Evolutionary conservation across 441 rosid species (phyloP), one percentile per base, ranked within the genome.

Genomic region (Eruca vesicaria): DNA sequence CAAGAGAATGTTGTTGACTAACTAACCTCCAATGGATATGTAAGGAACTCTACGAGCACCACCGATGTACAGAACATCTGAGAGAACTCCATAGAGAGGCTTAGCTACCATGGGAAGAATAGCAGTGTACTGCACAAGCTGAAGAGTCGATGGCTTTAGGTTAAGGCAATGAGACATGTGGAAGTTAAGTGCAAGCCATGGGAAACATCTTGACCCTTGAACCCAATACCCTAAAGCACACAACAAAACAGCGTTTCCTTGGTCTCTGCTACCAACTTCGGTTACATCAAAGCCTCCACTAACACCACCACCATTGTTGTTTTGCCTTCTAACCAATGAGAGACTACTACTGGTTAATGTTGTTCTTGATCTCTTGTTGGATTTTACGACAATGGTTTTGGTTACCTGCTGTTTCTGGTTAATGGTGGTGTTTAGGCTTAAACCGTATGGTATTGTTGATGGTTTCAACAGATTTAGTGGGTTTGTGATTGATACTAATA

Each of bases 161-260:
- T 68, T 78, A 31, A 93, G 93, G 75, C 83, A 78, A 31, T 89
- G 56, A 56, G 86, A 92, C 93, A 93, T 86, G 68, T 90, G 92
- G 75, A 88, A 93, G 83, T 89, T 93, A 68, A 89, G 88, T 60
- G 94, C 88, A 76, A 93, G 75, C 98, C 98, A 93, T 50, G 98
- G 94, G 74, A 92, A 92, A 79, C 94, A 87, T 80, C 98, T 84
- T 60, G 87, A 89, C 1, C 98, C 96, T 77, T 93, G 96, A 20
- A 88, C 77, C 91, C 90, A 89, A 59, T 90, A 93, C 38, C 96
- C 98, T 66, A 89, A 74, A 14, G 91, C 98, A 83, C 98, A 89
- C 78, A 57, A n/a, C 63, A 88, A 65, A 72, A 48, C 78, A 60
- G 74, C 28, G 87, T 86, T 87, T 74, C 82, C 82, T 50, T 63